Conservation (phyloP, 305 asterid species). For the Fraxinus dipetala region DNA sequence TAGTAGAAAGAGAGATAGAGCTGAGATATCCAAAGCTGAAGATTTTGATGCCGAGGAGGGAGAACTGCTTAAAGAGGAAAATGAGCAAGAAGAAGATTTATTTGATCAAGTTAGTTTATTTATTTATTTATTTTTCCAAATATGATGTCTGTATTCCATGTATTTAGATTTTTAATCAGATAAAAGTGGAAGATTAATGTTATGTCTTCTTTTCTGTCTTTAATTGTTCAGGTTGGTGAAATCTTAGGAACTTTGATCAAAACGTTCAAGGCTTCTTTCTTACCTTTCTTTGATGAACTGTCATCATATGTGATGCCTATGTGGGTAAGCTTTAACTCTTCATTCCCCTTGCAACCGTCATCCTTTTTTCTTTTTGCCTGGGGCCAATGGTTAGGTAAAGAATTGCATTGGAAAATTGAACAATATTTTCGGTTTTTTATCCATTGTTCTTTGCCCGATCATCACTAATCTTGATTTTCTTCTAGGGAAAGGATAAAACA, state of each 20-base stretch:
- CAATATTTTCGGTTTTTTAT: not conserved
- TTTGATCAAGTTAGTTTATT: constrained; percentile 70
- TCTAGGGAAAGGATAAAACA: constrained; percentile 86
- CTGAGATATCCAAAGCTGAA: constrained; percentile 83
- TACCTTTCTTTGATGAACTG: constrained; percentile 82
- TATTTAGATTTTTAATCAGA: constrained; percentile 12
- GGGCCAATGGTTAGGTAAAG: not conserved
- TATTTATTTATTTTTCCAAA: constrained; percentile 10
- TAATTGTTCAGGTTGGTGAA: constrained; percentile 67
- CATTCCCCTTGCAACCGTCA: constrained; percentile 7
- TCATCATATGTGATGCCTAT: constrained; percentile 83
- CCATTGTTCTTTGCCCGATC: not conserved
- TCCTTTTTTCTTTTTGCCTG: not conserved
- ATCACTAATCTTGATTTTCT: constrained; percentile 10
- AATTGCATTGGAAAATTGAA: not conserved
- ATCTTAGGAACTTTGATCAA: constrained; percentile 76
- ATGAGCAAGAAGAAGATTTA: constrained; percentile 94
- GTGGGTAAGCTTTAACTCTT: constrained; percentile 67
- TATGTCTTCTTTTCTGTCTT: not conserved
- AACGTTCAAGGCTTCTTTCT: constrained; percentile 73
- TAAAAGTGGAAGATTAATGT: not conserved
- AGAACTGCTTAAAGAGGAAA: constrained; percentile 84
- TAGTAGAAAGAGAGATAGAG: constrained; percentile 72
- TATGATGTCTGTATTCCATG: not conserved
- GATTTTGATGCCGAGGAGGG: constrained; percentile 94